Evolutionary conservation across 345 rosid species (phyloP).

Genomic region (Stellera chamaejasme): DNA sequence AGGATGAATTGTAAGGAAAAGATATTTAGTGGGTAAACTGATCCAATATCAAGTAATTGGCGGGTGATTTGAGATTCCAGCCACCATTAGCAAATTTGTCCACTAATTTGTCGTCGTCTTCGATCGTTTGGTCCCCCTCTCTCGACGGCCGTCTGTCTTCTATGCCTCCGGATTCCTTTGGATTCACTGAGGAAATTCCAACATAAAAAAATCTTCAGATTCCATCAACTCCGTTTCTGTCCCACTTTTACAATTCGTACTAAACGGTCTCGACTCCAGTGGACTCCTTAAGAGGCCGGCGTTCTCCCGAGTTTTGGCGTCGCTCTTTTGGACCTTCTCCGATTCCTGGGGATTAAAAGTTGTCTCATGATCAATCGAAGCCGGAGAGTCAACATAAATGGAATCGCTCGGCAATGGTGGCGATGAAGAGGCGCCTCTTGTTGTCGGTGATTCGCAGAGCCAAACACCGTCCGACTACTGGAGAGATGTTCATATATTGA

Average conservation of each 20-base stretch:
- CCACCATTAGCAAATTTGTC: no score
- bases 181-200: neutral
- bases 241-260: constrained; percentile 5
- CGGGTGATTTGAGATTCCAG: no score
- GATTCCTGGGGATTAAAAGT: constrained; percentile 12
- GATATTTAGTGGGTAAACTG: no score
- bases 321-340: constrained; percentile 20
- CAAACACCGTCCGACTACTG: constrained; percentile 31
- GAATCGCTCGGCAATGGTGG: constrained; percentile 19
- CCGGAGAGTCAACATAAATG: constrained; percentile 22
- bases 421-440: constrained; percentile 58
- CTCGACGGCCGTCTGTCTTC: no score
- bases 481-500: constrained; percentile 71
- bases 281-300: constrained; percentile 30
- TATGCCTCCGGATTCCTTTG: constrained; percentile 3
- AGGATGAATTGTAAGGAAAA: no score
- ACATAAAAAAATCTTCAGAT: constrained; percentile 2
- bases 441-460: constrained; percentile 25
- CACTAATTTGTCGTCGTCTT: no score
- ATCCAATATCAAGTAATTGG: no score
- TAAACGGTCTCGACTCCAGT: constrained; percentile 12
- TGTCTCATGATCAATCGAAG: constrained; percentile 1
- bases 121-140: no score
- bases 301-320: constrained; percentile 22
- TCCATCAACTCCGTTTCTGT: neutral